Conservation (phyloP, 1,284 basidiomycete genomes). For the Coniferiporia sulphurascens region DNA sequence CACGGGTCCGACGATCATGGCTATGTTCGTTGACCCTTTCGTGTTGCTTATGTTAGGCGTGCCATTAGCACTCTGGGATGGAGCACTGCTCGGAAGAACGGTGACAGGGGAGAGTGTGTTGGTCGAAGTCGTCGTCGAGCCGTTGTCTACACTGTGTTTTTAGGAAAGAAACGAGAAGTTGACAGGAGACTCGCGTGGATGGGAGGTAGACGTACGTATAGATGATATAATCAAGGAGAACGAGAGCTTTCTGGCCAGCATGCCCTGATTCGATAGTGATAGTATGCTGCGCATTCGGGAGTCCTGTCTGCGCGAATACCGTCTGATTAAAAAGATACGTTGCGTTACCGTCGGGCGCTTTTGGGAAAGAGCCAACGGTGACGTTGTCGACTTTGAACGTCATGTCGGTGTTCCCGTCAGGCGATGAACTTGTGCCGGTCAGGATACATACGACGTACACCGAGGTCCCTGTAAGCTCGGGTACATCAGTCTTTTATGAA, state of each 20-base stretch:
- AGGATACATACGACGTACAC: constrained; percentile 13
- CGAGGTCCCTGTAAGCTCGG: constrained; percentile 2
- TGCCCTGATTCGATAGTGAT: constrained; percentile 7
- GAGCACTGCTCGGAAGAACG: neutral
- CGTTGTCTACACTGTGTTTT: constrained; percentile 1
- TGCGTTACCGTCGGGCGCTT: neutral
- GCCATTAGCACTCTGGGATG: neutral
- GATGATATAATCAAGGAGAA: constrained; percentile 14
- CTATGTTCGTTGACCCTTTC: neutral
- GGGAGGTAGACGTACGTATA: constrained; percentile 10
- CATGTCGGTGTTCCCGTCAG: constrained; percentile 15
- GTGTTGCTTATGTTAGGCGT: neutral
- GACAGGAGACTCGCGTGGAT: neutral
- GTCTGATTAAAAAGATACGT: constrained; percentile 4
- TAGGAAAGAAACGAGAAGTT: neutral
- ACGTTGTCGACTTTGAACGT: constrained; percentile 10
- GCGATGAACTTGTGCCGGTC: neutral
- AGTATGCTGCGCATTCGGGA: constrained; percentile 2
- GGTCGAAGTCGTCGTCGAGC: neutral
- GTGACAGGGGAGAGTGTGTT: neutral
- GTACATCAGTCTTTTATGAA: neutral
- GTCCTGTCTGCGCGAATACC: neutral
- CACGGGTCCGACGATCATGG: constrained; percentile 5
- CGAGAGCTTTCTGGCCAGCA: constrained; percentile 2
- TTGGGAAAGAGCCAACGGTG: neutral